Base-by-base conservation (phyloP, 495 filamentous ascomycete genomes). In the Penicillium paxilli region DNA sequence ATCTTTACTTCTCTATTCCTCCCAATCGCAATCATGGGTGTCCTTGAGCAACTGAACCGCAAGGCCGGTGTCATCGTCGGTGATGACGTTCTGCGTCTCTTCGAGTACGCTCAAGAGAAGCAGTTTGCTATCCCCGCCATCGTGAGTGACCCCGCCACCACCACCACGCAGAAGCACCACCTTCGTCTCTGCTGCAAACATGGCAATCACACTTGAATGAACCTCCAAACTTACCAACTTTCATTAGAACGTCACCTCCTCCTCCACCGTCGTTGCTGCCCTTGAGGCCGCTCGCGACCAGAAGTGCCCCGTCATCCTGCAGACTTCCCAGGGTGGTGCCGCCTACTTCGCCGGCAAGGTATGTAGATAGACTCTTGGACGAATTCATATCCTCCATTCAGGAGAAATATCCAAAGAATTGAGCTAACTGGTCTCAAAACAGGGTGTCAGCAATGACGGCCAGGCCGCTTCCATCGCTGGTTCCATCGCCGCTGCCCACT, bases 331-430 rank as follows among this genome's bases (percentile, higher is more conserved):
- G 75, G 93, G 94, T 65, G 94, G 94, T 73, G 88, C 92, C 32
- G 92, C 91, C 59, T 96, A 87, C 84, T 97, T 96, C 71, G 87
- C 87, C 64, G 93, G 92, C 72, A 96, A 96, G 86, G 79, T 83
- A 71, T 47, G 65, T 58, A 11, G n/a, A n/a, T n/a, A n/a, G n/a
- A n/a, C n/a, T n/a, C n/a, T n/a, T n/a, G n/a, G n/a, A n/a, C n/a
- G n/a, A 7, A 21, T 22, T 7, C n/a, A 37, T 37, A 16, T 4
- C 33, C 6, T 19, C 17, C 17, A 6, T n/a, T n/a, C n/a, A n/a
- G n/a, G n/a, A n/a, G n/a, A n/a, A n/a, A n/a, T n/a, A n/a, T n/a
- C n/a, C n/a, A n/a, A n/a, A n/a, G n/a, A n/a, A n/a, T 11, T 6
- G 21, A n/a, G 21, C 45, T 40, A 45, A 49, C n/a, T n/a, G n/a